Base-by-base conservation (phyloP, 495 filamentous ascomycete species). In the Sordaria brevicollis region DNA sequence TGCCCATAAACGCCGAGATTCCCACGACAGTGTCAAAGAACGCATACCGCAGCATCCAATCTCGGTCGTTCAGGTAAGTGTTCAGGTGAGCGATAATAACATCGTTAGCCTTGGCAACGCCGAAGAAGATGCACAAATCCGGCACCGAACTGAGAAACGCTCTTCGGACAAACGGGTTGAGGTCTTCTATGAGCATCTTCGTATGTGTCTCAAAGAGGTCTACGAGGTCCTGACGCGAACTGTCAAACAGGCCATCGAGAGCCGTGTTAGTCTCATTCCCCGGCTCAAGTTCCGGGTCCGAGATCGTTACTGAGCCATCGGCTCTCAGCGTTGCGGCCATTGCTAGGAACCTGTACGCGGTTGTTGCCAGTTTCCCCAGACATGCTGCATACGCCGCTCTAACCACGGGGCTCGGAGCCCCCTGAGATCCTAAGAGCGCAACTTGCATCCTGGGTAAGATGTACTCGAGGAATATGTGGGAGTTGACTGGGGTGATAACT, bases 1-100 rank as follows among this genome's bases (percentile, higher is more conserved):
- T 91, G 6, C 96, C 96, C 41, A 98, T 84, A 71, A 96, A 97
- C 0, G 92, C 88, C 15, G 93, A 92, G 68, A 99, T 95, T 10
- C 94, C 94, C 21, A 97, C 91, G 21, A 98, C 94, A 0, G 94
- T 92, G 71, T 96, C 92, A 72, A 99, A 97, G 76, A 98, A 98
- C 21, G 96, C 93, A 75, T 92, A 97, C 77, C 97, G 97, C 29
- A 99, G 82, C 77, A 92, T 92, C 96, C 96, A 99, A 76, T 98
- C 94, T 68, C 89, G 87, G 74, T 97, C 96, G 73, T 99, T 99
- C 8, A 99, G 84, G 73, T 99, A 99, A 0, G 96, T 99, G 76
- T 98, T 99, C 29, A 99, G 81, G 77, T 99, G 95, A 39, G 93
- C 96, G 5, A 98, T 81, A 39, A 99, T 90, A 17, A 98, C 92